Evolutionary conservation across 1,284 basidiomycete species (phyloP).

Genomic region (Trametes versicolor): DNA sequence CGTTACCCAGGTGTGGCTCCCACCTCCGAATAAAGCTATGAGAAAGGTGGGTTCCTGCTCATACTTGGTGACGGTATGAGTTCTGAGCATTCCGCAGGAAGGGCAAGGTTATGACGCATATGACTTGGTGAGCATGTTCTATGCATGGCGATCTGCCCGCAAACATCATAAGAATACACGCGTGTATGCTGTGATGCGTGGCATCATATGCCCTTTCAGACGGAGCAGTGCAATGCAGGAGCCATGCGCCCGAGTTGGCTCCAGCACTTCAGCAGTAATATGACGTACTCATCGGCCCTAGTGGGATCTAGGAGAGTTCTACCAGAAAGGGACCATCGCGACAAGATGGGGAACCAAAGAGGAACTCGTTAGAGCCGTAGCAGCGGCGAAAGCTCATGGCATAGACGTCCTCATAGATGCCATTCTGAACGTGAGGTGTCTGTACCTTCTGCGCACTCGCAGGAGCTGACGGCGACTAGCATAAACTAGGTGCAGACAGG

Average conservation of each 20-base stretch:
- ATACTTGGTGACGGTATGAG: too few relatives aligned
- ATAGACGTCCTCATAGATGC: slow-evolving; percentile 81
- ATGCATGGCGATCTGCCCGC: not conserved
- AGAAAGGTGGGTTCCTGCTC: slow-evolving; percentile 52
- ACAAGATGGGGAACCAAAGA: slow-evolving; percentile 96
- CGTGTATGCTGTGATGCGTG: not conserved
- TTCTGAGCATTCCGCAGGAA: slow-evolving; percentile 48
- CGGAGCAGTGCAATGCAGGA: too few relatives aligned
- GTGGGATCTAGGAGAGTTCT: slow-evolving; percentile 95
- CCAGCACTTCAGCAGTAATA: not conserved
- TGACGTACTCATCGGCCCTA: slow-evolving; percentile 40
- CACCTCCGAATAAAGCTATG: slow-evolving; percentile 81
- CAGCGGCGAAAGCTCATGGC: slow-evolving; percentile 62
- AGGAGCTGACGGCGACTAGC: slow-evolving; percentile 53
- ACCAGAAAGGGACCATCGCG: slow-evolving; percentile 80
- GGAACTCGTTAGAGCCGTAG: slow-evolving; percentile 78
- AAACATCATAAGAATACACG: not conserved
- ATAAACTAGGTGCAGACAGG: slow-evolving; percentile 87
- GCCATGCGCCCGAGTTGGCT: too few relatives aligned
- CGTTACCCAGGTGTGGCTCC: slow-evolving; percentile 86
- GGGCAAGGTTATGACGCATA: slow-evolving; percentile 85
- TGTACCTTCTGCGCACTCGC: not conserved
- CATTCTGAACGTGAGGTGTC: slow-evolving; percentile 71
- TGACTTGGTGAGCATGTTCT: slow-evolving; percentile 63
- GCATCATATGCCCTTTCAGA: too few relatives aligned